These are phyloP conservation scores for Diplocarpon rosae DNA, from an alignment of 2,329 filamentous ascomycete species.

Conservation along the genomic window DNA sequence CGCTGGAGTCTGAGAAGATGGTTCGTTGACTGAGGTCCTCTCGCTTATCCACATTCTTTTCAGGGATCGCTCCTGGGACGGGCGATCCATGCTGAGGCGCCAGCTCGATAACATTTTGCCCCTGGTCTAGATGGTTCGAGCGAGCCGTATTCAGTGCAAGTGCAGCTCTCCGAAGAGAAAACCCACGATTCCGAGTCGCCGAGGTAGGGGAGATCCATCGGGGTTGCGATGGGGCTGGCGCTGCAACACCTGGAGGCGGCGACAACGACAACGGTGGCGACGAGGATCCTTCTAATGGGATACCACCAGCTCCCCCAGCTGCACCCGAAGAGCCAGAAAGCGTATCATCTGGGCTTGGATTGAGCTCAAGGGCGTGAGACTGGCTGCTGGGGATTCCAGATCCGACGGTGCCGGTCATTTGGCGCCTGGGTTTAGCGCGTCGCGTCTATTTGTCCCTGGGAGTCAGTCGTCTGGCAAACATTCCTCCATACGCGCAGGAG, in stretches of 20 bases:
- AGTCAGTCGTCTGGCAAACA: too few species aligned
- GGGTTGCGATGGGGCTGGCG: neutral
- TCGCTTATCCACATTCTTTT: conserved; percentile 1
- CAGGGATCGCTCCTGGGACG: neutral
- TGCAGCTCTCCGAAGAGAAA: conserved; percentile 4
- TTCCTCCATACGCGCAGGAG: too few species aligned
- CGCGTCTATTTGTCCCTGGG: too few species aligned
- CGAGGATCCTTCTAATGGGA: neutral
- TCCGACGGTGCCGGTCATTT: too few species aligned
- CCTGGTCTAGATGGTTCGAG: neutral
- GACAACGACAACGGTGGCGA: neutral
- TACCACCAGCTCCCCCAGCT: too few species aligned
- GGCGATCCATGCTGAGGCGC: neutral
- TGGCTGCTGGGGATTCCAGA: too few species aligned
- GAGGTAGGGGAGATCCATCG: neutral
- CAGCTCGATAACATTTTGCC: neutral
- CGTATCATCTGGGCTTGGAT: too few species aligned
- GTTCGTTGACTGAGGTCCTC: neutral
- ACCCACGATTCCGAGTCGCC: conserved; percentile 1
- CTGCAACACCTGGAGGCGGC: neutral
- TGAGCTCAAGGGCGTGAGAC: too few species aligned
- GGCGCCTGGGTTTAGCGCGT: too few species aligned
- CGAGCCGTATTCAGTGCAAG: conserved; percentile 1
- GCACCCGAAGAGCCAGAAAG: too few species aligned
- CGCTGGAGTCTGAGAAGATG: neutral